A percentile compares a stretch with the other conserved stretches of the same genome.
These are phyloP conservation scores for Diplodia corticola DNA, from an alignment of 2,329 filamentous ascomycete genomes.

Conservation along the genomic window DNA sequence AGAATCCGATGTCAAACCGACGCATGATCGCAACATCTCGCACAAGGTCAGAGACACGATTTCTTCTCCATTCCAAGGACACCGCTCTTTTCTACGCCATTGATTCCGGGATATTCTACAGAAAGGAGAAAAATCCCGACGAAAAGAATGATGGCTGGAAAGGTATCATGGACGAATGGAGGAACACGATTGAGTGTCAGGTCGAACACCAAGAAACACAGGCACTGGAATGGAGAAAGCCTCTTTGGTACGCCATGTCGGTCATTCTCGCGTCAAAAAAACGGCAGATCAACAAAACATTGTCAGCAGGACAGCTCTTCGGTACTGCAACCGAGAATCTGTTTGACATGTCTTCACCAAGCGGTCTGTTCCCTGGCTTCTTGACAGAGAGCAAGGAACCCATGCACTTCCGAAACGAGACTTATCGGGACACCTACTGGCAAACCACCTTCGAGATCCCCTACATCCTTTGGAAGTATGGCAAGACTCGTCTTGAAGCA, in stretches of 20 bases:
- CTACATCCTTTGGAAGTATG: constrained; percentile 16
- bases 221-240: neutral
- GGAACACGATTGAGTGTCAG: neutral
- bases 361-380: neutral
- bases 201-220: neutral
- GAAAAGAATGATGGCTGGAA: neutral
- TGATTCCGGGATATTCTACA: neutral
- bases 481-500: too few species aligned
- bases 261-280: neutral
- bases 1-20: neutral
- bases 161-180: neutral
- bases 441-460: constrained; percentile 18
- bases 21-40: constrained; percentile 23
- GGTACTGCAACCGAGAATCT: neutral
- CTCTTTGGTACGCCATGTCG: neutral
- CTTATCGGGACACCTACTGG: neutral
- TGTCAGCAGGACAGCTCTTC: neutral
- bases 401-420: neutral
- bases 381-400: neutral
- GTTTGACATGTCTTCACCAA: neutral
- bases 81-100: constrained; percentile 14
- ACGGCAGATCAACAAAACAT: neutral
- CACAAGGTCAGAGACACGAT: constrained; percentile 8
- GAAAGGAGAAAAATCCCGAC: neutral
- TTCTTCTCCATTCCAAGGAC: constrained; percentile 22